Evolutionary conservation across 176 grass and related monocot species (phyloP).

Genomic region (Aechmea fasciata): DNA sequence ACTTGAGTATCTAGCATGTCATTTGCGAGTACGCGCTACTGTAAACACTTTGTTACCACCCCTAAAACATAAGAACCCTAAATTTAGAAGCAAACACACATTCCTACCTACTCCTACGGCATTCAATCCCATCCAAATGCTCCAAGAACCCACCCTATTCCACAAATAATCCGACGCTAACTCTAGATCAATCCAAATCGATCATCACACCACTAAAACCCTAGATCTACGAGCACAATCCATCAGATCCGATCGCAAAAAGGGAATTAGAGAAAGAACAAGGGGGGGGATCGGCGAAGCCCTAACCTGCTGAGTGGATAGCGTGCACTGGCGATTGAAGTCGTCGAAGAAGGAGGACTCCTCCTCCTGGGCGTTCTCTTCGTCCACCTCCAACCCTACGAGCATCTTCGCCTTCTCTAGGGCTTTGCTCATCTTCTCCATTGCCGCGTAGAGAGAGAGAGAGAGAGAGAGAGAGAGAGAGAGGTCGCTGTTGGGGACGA

Average conservation of each 20-base stretch:
- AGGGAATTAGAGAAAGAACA: too few relatives aligned
- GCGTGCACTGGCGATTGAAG: constrained; percentile 78
- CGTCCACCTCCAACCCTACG: constrained; percentile 83
- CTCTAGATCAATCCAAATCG: background rate
- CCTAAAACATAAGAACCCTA: too few relatives aligned
- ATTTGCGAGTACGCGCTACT: too few relatives aligned
- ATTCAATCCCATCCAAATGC: too few relatives aligned
- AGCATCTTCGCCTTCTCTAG: constrained; percentile 98
- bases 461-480: background rate
- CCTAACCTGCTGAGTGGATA: constrained; percentile 66
- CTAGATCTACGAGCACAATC: background rate
- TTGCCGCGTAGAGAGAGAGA: constrained; percentile 1
- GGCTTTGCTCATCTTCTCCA: constrained; percentile 73
- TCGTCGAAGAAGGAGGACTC: constrained; percentile 91
- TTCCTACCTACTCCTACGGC: too few relatives aligned
- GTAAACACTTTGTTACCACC: too few relatives aligned
- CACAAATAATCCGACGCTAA: too few relatives aligned
- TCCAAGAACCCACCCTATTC: too few relatives aligned
- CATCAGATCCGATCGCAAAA: background rate
- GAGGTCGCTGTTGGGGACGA: too few relatives aligned
- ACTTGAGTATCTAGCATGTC: too few relatives aligned
- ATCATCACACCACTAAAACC: background rate
- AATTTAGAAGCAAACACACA: too few relatives aligned
- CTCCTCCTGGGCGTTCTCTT: constrained; percentile 53
- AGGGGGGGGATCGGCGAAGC: background rate